A percentile compares a stretch with the other conserved stretches of the same genome.
Conservation (phyloP, 176 grass and related monocot species). For the barley (Hordeum vulgare) region DNA sequence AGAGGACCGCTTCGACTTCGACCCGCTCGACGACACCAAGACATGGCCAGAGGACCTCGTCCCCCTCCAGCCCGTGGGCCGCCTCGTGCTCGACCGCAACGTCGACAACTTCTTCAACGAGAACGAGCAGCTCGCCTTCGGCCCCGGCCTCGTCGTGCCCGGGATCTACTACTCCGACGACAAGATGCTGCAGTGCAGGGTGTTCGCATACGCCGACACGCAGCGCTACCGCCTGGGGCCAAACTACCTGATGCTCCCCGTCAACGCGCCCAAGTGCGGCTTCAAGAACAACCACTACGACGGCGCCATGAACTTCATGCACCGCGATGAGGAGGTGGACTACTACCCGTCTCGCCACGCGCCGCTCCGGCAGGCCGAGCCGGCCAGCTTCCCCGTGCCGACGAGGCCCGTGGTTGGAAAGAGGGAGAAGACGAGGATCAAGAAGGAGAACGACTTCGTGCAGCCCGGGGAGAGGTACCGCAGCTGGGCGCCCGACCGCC, state of each 20-base stretch:
- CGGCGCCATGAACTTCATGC: slow-evolving; percentile 97
- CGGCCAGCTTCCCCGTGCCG: slow-evolving; percentile 10
- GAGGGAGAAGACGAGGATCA: slow-evolving; percentile 49
- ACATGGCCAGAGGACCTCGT: slow-evolving; percentile 82
- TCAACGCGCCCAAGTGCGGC: slow-evolving; percentile 73
- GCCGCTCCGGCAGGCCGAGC: slow-evolving; percentile 45
- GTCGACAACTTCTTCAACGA: slow-evolving; percentile 95
- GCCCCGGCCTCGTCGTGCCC: slow-evolving; percentile 65
- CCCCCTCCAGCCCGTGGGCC: slow-evolving; percentile 52
- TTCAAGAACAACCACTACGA: slow-evolving; percentile 94
- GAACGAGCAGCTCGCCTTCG: slow-evolving; percentile 93
- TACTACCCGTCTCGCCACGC: slow-evolving; percentile 84
- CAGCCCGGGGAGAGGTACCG: slow-evolving; percentile 82
- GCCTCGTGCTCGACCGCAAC: slow-evolving; percentile 80
- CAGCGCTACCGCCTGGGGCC: slow-evolving; percentile 76
- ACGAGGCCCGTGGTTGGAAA: slow-evolving; percentile 31
- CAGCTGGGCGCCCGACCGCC: slow-evolving; percentile 60
- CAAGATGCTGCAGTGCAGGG: slow-evolving; percentile 94
- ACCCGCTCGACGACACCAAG: slow-evolving; percentile 96
- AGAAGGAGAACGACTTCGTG: slow-evolving; percentile 81
- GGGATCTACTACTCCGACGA: slow-evolving; percentile 98
- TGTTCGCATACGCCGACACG: slow-evolving; percentile 91
- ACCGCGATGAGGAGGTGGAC: slow-evolving; percentile 97
- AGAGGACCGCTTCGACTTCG: slow-evolving; percentile 64
- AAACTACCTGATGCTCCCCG: slow-evolving; percentile 87